Percentiles rank a stretch among this genome's conserved stretches.
Conservation (phyloP, 1,139 yeast species). For the Debaryomycetaceae sp. region DNA sequence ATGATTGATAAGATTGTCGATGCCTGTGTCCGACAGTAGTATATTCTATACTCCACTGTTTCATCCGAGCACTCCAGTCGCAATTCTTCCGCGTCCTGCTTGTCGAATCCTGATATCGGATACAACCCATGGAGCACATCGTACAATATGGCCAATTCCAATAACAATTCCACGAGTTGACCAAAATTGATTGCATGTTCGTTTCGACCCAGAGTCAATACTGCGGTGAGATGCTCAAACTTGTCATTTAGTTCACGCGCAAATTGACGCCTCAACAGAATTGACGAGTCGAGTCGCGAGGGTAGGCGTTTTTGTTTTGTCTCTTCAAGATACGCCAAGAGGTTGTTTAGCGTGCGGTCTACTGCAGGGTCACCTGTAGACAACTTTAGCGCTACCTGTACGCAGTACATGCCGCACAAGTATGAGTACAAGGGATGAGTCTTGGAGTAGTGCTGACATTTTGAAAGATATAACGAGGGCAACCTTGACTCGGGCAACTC, state of each 20-base stretch:
- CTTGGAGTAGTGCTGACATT: conserved; percentile 8
- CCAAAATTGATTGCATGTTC: conserved; percentile 6
- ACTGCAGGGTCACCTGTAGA: not conserved
- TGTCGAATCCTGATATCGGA: conserved; percentile 3
- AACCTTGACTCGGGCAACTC: conserved; percentile 1
- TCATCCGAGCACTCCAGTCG: conserved; percentile 3
- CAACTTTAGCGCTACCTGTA: conserved; percentile 5
- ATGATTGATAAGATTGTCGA: conserved; percentile 12
- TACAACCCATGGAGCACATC: conserved; percentile 7
- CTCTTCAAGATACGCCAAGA: conserved; percentile 8
- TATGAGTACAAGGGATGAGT: conserved; percentile 8
- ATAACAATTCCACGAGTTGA: conserved; percentile 8
- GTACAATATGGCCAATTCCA: conserved; percentile 8
- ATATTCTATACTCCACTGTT: conserved; percentile 10
- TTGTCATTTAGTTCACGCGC: conserved; percentile 3
- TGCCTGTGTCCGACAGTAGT: conserved; percentile 16
- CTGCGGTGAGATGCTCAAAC: conserved; percentile 5
- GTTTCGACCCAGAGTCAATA: conserved; percentile 1
- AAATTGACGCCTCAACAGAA: conserved; percentile 4
- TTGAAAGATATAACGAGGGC: conserved; percentile 7
- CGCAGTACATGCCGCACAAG: conserved; percentile 8
- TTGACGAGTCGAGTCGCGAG: conserved; percentile 1
- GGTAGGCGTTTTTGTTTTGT: conserved; percentile 1
- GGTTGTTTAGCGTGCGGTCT: not conserved
- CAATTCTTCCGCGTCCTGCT: not conserved